Evolutionary conservation across 176 grass and related monocot species (phyloP).

Genomic region (Echinochloa phyllopogon): DNA sequence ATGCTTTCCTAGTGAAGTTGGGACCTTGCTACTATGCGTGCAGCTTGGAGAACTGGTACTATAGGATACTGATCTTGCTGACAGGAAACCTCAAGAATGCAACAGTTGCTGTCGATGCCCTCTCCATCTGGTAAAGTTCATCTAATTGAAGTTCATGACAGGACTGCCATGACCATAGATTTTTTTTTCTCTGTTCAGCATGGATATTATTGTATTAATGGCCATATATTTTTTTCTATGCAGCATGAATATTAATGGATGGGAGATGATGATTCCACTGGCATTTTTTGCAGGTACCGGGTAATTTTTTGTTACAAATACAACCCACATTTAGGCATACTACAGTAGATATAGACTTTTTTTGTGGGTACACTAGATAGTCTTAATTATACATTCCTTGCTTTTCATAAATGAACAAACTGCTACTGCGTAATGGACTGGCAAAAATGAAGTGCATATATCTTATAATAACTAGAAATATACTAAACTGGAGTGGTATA

Average conservation of each 20-base stretch:
- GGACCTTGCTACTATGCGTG: neutral
- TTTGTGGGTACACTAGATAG: no score
- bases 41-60: slow-evolving; percentile 80
- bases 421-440: no score
- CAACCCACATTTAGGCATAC: no score
- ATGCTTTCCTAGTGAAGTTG: neutral
- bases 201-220: slow-evolving; percentile 50
- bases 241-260: slow-evolving; percentile 84
- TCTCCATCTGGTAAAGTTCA: slow-evolving; percentile 69
- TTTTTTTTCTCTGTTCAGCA: slow-evolving; percentile 44
- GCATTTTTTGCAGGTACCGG: slow-evolving; percentile 79
- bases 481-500: no score
- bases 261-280: slow-evolving; percentile 87
- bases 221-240: neutral
- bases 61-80: slow-evolving; percentile 72
- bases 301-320: slow-evolving; percentile 31
- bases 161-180: neutral
- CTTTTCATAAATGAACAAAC: no score
- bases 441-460: no score
- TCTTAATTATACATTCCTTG: no score
- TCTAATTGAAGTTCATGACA: neutral
- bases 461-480: no score
- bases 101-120: slow-evolving; percentile 71
- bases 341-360: no score
- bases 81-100: slow-evolving; percentile 76